Base-by-base conservation (phyloP, 441 rosid species). In the Euphorbia celastroides region DNA sequence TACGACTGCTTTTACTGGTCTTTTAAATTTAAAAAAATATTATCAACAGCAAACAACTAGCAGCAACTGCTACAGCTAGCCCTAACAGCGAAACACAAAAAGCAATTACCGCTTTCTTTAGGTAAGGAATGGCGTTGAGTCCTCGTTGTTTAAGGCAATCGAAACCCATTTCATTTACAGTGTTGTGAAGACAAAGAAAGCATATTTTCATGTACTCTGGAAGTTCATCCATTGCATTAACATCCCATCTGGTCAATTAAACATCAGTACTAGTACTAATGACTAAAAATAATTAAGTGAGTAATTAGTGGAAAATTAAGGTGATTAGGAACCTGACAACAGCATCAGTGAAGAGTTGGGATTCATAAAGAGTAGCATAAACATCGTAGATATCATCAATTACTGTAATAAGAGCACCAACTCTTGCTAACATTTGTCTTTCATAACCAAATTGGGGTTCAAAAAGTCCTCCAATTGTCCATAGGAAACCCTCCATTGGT, bases 141-240 rank as follows among this genome's bases (percentile, higher is more conserved):
- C 76, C 80, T 14, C 62, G 60, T 3, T 61, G 65, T 34, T 30
- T 74, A 5, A 70, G 69, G 28, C 28, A 9, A 0, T 64, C 42
- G 12, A 25, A 70, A 46, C 58, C 70, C 30, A 70, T 70, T 28
- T 62, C 73, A 19, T 78, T 74, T 1, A 68, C 17, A 2, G 65
- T 25, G 70, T 72, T 72, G 51, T 60, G n/a, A 0, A 81, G 46
- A 17, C 62, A 22, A 0, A 67, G 36, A 42, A 64, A 78, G 25
- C 65, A 71, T 11, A 67, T 34, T 65, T 74, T 69, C 80, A 81
- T 78, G 20, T 74, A 76, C 11, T 74, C 22, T 8, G 82, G 82
- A 61, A 81, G 74, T 8, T 30, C 31, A 5, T 71, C 68, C 7
- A 71, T 20, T 3, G 64, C 70, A 50, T 63, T 51, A 32, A 68